These are phyloP conservation scores for Xylariaceae sp. DNA, from an alignment of 2,329 filamentous ascomycete genomes.

Conservation along the genomic window DNA sequence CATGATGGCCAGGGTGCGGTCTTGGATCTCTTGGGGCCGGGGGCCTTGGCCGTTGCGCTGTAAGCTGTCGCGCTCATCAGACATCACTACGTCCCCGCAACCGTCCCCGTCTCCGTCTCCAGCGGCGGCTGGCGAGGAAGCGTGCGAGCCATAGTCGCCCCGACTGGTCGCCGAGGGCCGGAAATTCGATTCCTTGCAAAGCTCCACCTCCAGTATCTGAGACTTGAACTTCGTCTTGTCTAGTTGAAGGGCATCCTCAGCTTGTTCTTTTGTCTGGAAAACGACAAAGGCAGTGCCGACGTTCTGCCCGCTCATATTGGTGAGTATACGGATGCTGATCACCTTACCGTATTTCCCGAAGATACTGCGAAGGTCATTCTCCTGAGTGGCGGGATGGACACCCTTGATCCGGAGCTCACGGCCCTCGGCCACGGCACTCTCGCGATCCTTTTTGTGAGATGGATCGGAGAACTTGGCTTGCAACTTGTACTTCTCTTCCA, in stretches of 20 bases:
- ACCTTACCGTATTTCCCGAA: conserved; percentile 75
- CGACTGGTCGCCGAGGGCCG: conserved; percentile 49
- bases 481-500: conserved; percentile 65
- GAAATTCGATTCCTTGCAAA: conserved; percentile 52
- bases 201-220: conserved; percentile 61
- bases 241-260: conserved; percentile 61
- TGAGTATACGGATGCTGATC: conserved; percentile 65
- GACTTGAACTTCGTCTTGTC: conserved; percentile 65
- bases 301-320: conserved; percentile 60
- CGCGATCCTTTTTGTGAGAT: conserved; percentile 66
- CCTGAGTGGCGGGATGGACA: conserved; percentile 55
- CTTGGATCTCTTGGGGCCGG: conserved; percentile 46
- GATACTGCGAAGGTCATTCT: conserved; percentile 63
- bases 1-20: conserved; percentile 74
- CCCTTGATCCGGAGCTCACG: conserved; percentile 78
- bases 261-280: conserved; percentile 65
- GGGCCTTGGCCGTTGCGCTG: conserved; percentile 30
- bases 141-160: conserved; percentile 32
- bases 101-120: conserved; percentile 33
- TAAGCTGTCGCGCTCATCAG: conserved; percentile 26
- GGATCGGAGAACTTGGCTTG: conserved; percentile 83
- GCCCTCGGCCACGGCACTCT: conserved; percentile 77
- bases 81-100: conserved; percentile 30
- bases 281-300: conserved; percentile 78
- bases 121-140: conserved; percentile 35